A percentile compares a stretch with the other conserved stretches of the same genome.
phyloP scores from a whole-genome alignment of 805 yeast species.

The Starmerella sirachaensis region DNA sequence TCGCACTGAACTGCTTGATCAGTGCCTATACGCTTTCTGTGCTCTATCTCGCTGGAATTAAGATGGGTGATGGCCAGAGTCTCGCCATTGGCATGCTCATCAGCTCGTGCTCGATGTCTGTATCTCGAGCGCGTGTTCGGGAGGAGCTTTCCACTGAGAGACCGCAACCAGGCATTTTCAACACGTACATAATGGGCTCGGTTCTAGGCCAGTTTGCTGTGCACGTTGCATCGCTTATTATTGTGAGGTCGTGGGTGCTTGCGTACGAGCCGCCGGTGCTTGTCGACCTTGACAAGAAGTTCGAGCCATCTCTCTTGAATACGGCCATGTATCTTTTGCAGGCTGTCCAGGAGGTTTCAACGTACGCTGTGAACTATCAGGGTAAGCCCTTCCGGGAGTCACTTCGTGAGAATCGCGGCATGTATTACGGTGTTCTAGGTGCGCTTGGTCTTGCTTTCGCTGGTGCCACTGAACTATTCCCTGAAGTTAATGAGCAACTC shows the following conservation, averaged over 20 bases:
- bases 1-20: slow-evolving; percentile 92
- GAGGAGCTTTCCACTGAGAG: slow-evolving; percentile 83
- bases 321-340: slow-evolving; percentile 93
- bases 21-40: slow-evolving; percentile 93
- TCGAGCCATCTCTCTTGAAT: slow-evolving; percentile 79
- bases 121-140: slow-evolving; percentile 85
- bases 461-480: slow-evolving; percentile 88
- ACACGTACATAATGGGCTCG: slow-evolving; percentile 92
- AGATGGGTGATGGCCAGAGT: slow-evolving; percentile 97
- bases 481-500: slow-evolving; percentile 87
- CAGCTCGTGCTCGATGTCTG: slow-evolving; percentile 87
- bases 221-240: slow-evolving; percentile 71
- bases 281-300: slow-evolving; percentile 81
- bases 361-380: slow-evolving; percentile 94
- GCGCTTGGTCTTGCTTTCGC: slow-evolving; percentile 79
- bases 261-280: slow-evolving; percentile 66
- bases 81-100: slow-evolving; percentile 87
- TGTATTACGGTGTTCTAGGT: slow-evolving; percentile 90
- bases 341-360: slow-evolving; percentile 91
- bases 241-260: slow-evolving; percentile 74
- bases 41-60: slow-evolving; percentile 90
- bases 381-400: slow-evolving; percentile 94
- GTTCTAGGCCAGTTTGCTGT: slow-evolving; percentile 92
- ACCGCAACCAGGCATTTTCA: slow-evolving; percentile 96
- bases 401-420: slow-evolving; percentile 81